Evolutionary conservation across 1,139 yeast genomes (phyloP).

Genomic region (Kluyveromyces sp.): DNA sequence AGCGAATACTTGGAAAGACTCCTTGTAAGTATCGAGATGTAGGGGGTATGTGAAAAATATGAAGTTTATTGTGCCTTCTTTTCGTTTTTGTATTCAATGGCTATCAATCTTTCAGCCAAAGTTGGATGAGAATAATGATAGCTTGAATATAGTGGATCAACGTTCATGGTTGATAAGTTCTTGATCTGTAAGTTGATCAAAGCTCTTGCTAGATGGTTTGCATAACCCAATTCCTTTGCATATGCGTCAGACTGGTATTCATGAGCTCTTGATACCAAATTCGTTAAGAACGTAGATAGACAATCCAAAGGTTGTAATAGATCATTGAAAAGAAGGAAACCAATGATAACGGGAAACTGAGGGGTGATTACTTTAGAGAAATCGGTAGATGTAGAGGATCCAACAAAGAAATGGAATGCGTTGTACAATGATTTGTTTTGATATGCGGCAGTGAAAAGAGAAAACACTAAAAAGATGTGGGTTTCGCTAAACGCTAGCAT

Average conservation of each 20-base stretch:
- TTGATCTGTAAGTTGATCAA: slow-evolving; percentile 69
- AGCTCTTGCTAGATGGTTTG: slow-evolving; percentile 60
- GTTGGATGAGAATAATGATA: slow-evolving; percentile 90
- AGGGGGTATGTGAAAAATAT: background rate
- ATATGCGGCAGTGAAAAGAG: slow-evolving; percentile 70
- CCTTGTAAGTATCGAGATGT: too few relatives aligned
- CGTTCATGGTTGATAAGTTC: slow-evolving; percentile 76
- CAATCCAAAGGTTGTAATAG: slow-evolving; percentile 72
- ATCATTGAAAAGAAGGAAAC: slow-evolving; percentile 69
- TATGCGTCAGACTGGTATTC: slow-evolving; percentile 91
- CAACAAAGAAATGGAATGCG: slow-evolving; percentile 64
- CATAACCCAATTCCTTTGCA: slow-evolving; percentile 68
- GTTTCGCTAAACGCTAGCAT: slow-evolving; percentile 57
- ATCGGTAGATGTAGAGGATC: slow-evolving; percentile 12
- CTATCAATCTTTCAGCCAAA: slow-evolving; percentile 75
- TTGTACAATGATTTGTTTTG: slow-evolving; percentile 68
- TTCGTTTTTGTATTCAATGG: slow-evolving; percentile 49
- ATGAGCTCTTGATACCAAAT: slow-evolving; percentile 68
- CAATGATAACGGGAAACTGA: slow-evolving; percentile 66
- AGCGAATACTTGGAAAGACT: too few relatives aligned
- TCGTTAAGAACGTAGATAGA: slow-evolving; percentile 54
- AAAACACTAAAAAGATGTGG: slow-evolving; percentile 57
- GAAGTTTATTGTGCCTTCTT: slow-evolving; percentile 30
- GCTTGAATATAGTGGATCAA: slow-evolving; percentile 83
- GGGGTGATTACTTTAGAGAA: slow-evolving; percentile 20